Evolutionary conservation across 345 rosid species (phyloP).

Genomic region (Isatis tinctoria): DNA sequence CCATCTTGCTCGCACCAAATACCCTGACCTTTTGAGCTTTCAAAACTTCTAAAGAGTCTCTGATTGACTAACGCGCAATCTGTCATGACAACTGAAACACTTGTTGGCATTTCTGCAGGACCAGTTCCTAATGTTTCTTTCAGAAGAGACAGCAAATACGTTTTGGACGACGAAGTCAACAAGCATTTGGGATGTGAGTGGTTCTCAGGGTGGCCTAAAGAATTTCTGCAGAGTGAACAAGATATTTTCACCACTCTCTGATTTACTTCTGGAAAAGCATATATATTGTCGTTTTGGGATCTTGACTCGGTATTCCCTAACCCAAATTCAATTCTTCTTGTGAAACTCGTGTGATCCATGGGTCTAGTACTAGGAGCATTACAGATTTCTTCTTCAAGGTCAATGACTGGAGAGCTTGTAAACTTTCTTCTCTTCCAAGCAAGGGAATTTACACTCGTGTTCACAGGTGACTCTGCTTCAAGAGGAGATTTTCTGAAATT

Average conservation of each 20-base stretch:
- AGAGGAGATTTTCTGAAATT: conserved; percentile 31
- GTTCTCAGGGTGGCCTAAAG: conserved; percentile 63
- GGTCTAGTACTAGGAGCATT: conserved; percentile 21
- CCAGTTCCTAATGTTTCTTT: conserved; percentile 34
- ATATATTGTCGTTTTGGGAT: conserved; percentile 29
- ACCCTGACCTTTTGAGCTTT: conserved; percentile 32
- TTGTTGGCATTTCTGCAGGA: conserved; percentile 32
- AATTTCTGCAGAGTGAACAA: conserved; percentile 64
- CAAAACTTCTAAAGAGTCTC: conserved; percentile 37
- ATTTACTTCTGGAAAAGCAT: conserved; percentile 39
- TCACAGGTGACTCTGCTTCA: conserved; percentile 48
- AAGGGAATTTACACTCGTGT: conserved; percentile 68
- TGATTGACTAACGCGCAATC: conserved; percentile 60
- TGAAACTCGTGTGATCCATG: conserved; percentile 22
- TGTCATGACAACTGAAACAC: conserved; percentile 52
- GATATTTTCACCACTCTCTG: conserved; percentile 44
- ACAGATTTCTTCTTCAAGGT: conserved; percentile 34
- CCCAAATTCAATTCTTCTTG: conserved; percentile 53
- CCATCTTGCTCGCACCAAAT: conserved; percentile 89
- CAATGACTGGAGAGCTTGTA: conserved; percentile 39
- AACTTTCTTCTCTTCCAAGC: conserved; percentile 56
- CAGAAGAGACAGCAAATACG: conserved; percentile 48
- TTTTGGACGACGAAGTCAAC: conserved; percentile 57
- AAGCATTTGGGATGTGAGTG: conserved; percentile 46
- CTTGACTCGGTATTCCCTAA: conserved; percentile 33